Conservation (phyloP, 176 grass and related monocot genomes). For the Eleusine coracana region DNA sequence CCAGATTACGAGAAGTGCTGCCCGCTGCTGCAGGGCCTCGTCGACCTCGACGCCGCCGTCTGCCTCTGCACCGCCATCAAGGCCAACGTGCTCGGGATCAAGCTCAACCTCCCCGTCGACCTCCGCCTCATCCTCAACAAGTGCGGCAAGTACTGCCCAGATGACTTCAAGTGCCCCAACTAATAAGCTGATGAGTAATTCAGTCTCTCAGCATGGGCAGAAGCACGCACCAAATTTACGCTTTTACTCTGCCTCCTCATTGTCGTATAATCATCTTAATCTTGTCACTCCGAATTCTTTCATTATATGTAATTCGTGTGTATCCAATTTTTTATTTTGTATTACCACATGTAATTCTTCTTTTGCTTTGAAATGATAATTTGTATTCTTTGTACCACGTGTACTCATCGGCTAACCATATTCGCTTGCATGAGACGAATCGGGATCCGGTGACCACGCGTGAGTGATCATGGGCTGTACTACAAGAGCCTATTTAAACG, state of each 20-base stretch:
- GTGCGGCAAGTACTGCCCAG: slow-evolving; percentile 24
- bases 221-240: background rate
- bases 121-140: slow-evolving; percentile 14
- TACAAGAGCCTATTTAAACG: background rate
- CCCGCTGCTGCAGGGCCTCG: background rate
- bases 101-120: background rate
- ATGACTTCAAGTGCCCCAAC: slow-evolving; percentile 14
- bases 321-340: background rate
- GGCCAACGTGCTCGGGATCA: background rate
- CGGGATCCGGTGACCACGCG: too few species aligned
- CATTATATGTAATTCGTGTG: background rate
- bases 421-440: background rate
- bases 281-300: background rate
- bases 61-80: slow-evolving; percentile 23
- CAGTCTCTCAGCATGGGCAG: background rate
- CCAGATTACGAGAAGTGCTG: slow-evolving; percentile 1
- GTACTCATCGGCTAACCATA: background rate
- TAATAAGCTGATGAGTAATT: background rate
- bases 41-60: slow-evolving; percentile 20
- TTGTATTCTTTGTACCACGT: background rate
- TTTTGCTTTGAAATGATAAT: background rate
- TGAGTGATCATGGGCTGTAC: background rate
- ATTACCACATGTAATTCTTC: background rate
- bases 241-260: background rate
- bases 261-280: background rate